Conservation (phyloP, 441 rosid genomes). For the Eutrema salsugineum region DNA sequence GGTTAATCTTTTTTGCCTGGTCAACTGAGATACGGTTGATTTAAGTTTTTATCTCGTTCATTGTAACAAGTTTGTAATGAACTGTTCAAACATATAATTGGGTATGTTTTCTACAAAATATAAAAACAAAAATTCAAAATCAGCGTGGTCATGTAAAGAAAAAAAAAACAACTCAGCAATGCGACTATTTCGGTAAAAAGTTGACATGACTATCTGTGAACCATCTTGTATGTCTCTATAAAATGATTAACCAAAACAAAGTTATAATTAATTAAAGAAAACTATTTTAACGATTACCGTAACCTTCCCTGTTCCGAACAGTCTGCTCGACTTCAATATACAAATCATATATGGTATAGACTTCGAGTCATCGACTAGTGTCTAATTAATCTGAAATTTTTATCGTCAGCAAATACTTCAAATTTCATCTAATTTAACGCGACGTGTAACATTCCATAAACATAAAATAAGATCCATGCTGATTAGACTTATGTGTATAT, state of each 20-base stretch:
- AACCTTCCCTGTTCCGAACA: neutral
- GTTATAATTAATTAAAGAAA: too few species aligned
- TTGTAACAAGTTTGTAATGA: neutral
- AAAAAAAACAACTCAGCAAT: neutral
- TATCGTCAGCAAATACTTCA: neutral
- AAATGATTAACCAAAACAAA: neutral
- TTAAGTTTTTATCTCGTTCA: neutral
- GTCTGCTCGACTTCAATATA: neutral
- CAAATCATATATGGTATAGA: neutral
- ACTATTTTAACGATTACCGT: too few species aligned
- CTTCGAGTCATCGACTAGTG: neutral
- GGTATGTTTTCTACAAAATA: too few species aligned
- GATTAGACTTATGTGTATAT: constrained; percentile 4
- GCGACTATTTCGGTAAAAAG: neutral
- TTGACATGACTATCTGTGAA: neutral
- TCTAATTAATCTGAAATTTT: neutral
- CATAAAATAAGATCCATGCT: constrained; percentile 3
- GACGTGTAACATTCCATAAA: neutral
- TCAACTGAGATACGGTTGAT: neutral
- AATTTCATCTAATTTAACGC: neutral
- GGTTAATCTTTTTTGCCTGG: neutral
- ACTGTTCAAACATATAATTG: neutral
- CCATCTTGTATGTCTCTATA: neutral
- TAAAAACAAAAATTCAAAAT: neutral
- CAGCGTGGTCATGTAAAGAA: neutral